phyloP scores from a whole-genome alignment of 2,329 filamentous ascomycete genomes.

The Trichoderma sp. region DNA sequence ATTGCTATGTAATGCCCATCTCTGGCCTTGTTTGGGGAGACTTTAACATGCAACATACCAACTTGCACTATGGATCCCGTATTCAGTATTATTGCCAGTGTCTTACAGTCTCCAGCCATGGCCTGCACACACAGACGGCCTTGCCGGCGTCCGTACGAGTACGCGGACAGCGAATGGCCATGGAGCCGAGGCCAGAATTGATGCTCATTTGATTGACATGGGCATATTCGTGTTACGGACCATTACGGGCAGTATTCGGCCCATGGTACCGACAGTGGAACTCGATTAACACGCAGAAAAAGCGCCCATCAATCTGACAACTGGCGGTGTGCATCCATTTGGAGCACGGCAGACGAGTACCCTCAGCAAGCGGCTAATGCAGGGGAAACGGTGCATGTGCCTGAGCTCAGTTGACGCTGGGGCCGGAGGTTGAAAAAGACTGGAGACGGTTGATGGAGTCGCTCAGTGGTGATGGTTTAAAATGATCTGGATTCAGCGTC shows the following conservation, averaged over 20 bases:
- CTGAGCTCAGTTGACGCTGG: background rate
- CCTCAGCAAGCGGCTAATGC: constrained; percentile 13
- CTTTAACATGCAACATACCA: background rate
- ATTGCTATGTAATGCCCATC: background rate
- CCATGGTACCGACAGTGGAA: background rate
- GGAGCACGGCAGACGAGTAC: background rate
- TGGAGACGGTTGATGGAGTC: background rate
- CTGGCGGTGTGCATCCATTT: constrained; percentile 7
- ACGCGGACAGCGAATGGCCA: background rate
- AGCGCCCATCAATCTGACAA: background rate
- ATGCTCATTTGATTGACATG: background rate
- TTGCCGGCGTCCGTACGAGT: background rate
- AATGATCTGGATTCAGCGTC: background rate
- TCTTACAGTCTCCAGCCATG: background rate
- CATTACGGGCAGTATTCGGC: background rate
- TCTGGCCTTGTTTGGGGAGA: background rate
- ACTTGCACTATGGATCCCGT: background rate
- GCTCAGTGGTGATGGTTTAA: background rate
- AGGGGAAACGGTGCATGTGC: constrained; percentile 11
- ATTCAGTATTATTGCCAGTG: background rate
- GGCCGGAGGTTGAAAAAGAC: background rate
- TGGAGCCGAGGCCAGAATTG: background rate
- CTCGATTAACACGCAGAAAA: background rate
- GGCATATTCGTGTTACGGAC: background rate
- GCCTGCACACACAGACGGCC: background rate